Base-by-base conservation (phyloP, 1,139 yeast genomes). In the Wickerhamiella pararugosa region DNA sequence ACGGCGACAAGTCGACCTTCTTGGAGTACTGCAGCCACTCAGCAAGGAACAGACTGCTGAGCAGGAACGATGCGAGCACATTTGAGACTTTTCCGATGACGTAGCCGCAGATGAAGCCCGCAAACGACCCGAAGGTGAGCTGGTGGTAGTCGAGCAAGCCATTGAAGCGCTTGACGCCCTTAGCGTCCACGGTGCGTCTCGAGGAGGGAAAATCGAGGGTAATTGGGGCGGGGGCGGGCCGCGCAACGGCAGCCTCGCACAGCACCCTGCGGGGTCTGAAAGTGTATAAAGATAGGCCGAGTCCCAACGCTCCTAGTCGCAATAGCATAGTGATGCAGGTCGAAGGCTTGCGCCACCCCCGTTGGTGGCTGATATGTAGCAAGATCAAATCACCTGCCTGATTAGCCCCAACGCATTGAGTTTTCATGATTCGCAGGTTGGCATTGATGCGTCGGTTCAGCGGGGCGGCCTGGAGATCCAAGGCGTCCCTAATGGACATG, bases 51-150 rank as follows among this genome's bases (percentile, higher is more conserved):
- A 76, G 70, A 31, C 70, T 59, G 5, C 76, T 63, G 33, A 76
- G 64, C 1, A 75, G 58, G 41, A 75, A 53, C 34, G 73, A 65
- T 37, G 76, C 75, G 38, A 79, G 63, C 28, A 76, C 67, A 29
- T 75, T 67, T 45, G 79, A 70, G 45, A 79, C 63, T 54, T 77
- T 76, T n/a, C 87, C 86, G 21, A 73, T 67, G 25, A 79, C 63
- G 36, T 73, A 65, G 1, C 90, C 90, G 41, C 73, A 52, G 39
- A 75, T 65, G 45, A 78, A 61, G 0, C 90, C 90, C 5, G 75
- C 65, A 50, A 79, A 66, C 4, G 82, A 75, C 5, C 90, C 90
- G 46, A 77, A 60, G 10, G 84, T 70, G 52, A 79, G 63, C 54
- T 79, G 82, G 52, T 73, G 72, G 55, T 79, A 79, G 56, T 75